These are phyloP conservation scores for Zygosaccharomyces bisporus DNA, from an alignment of 805 yeast genomes.

Conservation along the genomic window DNA sequence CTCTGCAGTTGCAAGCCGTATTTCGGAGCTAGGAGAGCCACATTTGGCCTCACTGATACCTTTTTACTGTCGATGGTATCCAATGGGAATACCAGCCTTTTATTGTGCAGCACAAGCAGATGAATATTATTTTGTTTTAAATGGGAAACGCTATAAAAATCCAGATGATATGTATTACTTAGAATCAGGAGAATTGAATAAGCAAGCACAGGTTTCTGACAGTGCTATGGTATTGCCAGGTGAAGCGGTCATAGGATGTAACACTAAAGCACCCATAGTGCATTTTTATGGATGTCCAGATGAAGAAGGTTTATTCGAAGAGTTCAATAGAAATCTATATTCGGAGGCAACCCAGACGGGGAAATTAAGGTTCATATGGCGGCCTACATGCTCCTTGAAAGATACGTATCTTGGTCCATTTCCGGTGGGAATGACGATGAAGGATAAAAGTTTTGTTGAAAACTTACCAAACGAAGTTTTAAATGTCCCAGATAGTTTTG, in stretches of 20 bases:
- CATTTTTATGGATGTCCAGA: conserved; percentile 64
- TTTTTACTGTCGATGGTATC: conserved; percentile 18
- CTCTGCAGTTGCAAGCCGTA: conserved; percentile 3
- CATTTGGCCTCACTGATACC: conserved; percentile 21
- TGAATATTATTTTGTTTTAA: conserved; percentile 25
- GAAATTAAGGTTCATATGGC: conserved; percentile 69
- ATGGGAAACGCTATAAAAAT: conserved; percentile 47
- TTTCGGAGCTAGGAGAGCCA: conserved; percentile 6
- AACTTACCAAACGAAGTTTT: conserved; percentile 9
- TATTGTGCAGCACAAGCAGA: neutral
- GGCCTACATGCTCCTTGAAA: conserved; percentile 47
- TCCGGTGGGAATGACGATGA: conserved; percentile 29
- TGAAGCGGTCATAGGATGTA: conserved; percentile 63
- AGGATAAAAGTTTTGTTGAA: conserved; percentile 38
- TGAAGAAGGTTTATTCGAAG: conserved; percentile 43
- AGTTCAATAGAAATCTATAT: conserved; percentile 55
- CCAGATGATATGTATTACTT: conserved; percentile 77
- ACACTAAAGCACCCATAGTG: conserved; percentile 48
- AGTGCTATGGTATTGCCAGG: conserved; percentile 36
- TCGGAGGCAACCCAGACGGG: conserved; percentile 53
- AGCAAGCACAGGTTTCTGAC: conserved; percentile 22
- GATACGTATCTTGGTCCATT: conserved; percentile 27
- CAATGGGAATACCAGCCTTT: conserved; percentile 17
- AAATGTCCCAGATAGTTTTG: conserved; percentile 23
- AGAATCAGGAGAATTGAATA: conserved; percentile 45